Conservation (phyloP, 2,329 filamentous ascomycete genomes). For the Cyphellophora attinorum region DNA sequence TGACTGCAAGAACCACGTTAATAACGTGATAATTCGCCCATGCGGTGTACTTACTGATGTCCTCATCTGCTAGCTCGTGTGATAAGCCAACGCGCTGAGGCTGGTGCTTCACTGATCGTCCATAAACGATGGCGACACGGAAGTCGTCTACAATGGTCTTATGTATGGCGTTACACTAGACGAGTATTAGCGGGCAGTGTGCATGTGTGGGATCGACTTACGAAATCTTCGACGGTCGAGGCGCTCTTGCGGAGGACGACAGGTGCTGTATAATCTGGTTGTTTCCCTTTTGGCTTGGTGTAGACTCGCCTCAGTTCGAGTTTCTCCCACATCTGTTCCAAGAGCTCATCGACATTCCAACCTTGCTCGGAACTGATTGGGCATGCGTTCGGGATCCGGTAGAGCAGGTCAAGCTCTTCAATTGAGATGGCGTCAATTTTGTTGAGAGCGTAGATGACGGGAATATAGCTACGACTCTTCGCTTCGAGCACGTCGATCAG, state of each 20-base stretch:
- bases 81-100: conserved; percentile 86
- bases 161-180: conserved; percentile 90
- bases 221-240: conserved; percentile 94
- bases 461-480: conserved; percentile 90
- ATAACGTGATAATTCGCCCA: background rate
- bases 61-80: conserved; percentile 90
- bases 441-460: conserved; percentile 97
- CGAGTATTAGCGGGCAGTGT: conserved; percentile 24
- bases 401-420: conserved; percentile 90
- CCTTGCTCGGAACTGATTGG: conserved; percentile 96
- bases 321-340: conserved; percentile 99
- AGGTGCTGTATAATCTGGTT: conserved; percentile 84
- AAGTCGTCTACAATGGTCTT: conserved; percentile 93
- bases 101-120: conserved; percentile 96
- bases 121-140: conserved; percentile 90
- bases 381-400: conserved; percentile 92
- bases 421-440: conserved; percentile 98
- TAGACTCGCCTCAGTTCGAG: conserved; percentile 85
- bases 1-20: conserved; percentile 17
- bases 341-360: conserved; percentile 94
- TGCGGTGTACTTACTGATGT: conserved; percentile 64
- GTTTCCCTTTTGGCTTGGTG: conserved; percentile 93
- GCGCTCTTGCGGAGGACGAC: conserved; percentile 76
- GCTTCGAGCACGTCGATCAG: conserved; percentile 93
- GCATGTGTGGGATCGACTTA: conserved; percentile 46